Conservation (phyloP, 164 flowering plant species). For the Annona squamosa region DNA sequence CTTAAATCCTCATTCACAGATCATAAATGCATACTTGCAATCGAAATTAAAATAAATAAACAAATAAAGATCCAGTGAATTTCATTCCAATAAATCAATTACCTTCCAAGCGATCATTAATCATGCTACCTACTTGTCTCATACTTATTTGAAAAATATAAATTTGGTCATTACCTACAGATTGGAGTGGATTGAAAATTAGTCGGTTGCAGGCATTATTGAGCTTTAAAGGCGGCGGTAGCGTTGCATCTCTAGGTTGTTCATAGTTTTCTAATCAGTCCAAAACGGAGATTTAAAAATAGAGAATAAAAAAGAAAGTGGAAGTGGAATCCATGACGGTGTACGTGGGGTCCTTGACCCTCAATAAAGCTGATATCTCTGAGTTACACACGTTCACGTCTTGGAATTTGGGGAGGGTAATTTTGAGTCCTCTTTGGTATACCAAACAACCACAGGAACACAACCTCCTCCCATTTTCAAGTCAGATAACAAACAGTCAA, state of each 20-base stretch:
- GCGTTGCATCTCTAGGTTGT: neutral
- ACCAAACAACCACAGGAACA: conserved; percentile 4
- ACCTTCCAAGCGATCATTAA: too few species aligned
- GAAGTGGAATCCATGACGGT: neutral
- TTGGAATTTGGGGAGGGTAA: conserved; percentile 8
- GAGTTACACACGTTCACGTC: conserved; percentile 3
- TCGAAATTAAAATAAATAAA: too few species aligned
- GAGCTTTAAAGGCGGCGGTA: neutral
- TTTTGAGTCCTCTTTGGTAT: conserved; percentile 6
- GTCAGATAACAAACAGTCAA: conserved; percentile 28
- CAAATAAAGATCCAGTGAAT: too few species aligned
- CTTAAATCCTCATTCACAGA: too few species aligned
- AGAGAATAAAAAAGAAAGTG: neutral
- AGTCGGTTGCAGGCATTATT: too few species aligned
- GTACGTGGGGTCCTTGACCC: neutral
- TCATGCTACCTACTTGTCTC: too few species aligned
- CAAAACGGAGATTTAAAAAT: neutral
- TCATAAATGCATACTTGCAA: too few species aligned
- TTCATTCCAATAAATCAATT: too few species aligned
- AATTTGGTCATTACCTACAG: too few species aligned
- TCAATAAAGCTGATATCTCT: neutral
- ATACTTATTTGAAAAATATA: too few species aligned
- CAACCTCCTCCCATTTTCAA: conserved; percentile 10
- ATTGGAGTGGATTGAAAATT: too few species aligned
- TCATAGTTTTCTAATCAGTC: neutral